Conservation (phyloP, 2,329 filamentous ascomycete genomes). For the Leptographium wingfieldii region DNA sequence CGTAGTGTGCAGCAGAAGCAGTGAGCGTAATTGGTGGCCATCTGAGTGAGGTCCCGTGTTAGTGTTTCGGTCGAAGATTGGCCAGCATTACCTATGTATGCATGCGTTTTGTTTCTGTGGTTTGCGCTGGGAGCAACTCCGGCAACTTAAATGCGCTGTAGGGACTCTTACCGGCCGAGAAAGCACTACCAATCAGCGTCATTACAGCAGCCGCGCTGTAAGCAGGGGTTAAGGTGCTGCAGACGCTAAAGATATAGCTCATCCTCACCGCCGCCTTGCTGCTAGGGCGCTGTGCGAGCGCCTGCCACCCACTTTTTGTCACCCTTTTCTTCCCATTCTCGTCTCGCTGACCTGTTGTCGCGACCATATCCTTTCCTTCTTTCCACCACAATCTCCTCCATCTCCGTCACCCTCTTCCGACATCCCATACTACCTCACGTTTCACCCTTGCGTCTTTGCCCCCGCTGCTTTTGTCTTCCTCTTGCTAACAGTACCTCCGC, state of each 20-base stretch:
- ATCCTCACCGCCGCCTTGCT: not conserved
- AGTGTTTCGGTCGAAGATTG: conserved; percentile 2
- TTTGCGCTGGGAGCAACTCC: not conserved
- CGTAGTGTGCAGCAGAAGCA: not conserved
- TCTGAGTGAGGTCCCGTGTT: conserved; percentile 3
- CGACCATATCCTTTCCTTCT: not conserved
- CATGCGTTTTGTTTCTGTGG: not conserved
- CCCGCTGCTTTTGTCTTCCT: not conserved
- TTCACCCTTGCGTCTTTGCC: not conserved
- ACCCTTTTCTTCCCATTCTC: not conserved
- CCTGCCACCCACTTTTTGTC: not conserved
- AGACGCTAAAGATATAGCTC: not conserved
- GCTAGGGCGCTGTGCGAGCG: not conserved
- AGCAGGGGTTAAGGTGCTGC: not conserved
- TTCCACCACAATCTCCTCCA: not conserved
- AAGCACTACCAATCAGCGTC: not conserved
- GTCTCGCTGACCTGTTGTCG: not conserved
- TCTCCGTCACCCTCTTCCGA: not conserved
- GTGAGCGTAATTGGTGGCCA: not conserved
- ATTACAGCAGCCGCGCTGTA: not conserved
- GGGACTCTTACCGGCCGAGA: not conserved
- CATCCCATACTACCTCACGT: not conserved
- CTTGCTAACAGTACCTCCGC: not conserved
- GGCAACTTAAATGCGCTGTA: not conserved
- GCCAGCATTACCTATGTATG: not conserved